phyloP scores from a whole-genome alignment of 345 rosid species.

The Eucalyptus urophylla region DNA sequence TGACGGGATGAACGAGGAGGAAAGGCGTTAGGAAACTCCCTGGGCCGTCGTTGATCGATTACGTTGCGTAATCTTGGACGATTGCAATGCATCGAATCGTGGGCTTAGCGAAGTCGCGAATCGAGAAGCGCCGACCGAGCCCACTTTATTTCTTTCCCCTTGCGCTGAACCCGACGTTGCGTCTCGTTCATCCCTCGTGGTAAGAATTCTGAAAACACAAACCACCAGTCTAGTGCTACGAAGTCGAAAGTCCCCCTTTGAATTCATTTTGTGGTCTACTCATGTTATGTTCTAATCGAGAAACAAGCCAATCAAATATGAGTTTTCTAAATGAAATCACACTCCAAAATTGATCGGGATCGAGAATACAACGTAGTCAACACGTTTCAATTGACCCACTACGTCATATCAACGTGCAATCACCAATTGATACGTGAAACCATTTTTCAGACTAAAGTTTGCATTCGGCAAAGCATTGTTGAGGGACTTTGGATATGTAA shows the following conservation, averaged over 20 bases:
- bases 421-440: background rate
- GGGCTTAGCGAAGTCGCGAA: background rate
- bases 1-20: background rate
- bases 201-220: background rate
- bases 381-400: rapidly evolving
- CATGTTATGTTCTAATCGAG: background rate
- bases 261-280: background rate
- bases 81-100: background rate
- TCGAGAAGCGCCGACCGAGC: background rate
- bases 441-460: background rate
- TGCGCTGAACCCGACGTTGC: background rate
- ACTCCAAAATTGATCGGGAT: background rate
- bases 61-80: background rate
- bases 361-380: background rate
- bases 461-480: background rate
- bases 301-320: background rate
- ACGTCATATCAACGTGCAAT: rapidly evolving
- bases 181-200: background rate
- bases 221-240: background rate
- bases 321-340: background rate
- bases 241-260: background rate
- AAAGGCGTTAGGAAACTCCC: background rate
- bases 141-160: background rate
- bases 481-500: background rate
- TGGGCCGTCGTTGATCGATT: background rate